Conservation (phyloP, 225 moss, liverwort and hornwort genomes). For the Thuidium tamariscinum region DNA sequence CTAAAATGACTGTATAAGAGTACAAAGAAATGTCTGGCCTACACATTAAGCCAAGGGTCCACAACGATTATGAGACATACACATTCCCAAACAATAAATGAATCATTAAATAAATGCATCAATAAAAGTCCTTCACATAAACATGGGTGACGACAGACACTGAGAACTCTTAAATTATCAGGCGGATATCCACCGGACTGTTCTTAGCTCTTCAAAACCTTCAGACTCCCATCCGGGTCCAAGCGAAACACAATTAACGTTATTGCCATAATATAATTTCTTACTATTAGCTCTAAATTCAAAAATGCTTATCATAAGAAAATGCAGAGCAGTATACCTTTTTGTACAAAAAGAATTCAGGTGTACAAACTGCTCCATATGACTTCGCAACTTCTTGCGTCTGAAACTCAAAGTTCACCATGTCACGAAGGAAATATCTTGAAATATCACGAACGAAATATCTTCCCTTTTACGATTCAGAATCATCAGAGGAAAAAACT, state of each 20-base stretch:
- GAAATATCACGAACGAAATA: background rate
- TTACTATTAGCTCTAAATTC: background rate
- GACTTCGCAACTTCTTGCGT: slow-evolving; percentile 74
- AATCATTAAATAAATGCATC: background rate
- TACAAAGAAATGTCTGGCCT: background rate
- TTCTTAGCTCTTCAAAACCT: background rate
- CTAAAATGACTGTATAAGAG: background rate
- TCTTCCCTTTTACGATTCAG: background rate
- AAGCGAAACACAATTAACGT: background rate
- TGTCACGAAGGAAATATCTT: background rate
- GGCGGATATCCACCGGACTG: background rate
- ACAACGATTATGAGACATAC: background rate
- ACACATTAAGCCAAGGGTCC: background rate
- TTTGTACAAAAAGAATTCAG: slow-evolving; percentile 66
- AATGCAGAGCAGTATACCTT: slow-evolving; percentile 21
- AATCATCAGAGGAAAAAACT: background rate
- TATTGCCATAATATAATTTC: background rate
- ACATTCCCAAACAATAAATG: background rate
- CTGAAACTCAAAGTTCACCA: slow-evolving; percentile 7
- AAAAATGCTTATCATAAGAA: background rate
- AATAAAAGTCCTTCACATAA: background rate
- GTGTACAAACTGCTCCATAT: slow-evolving; percentile 64
- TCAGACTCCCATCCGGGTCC: background rate
- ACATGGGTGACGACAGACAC: background rate
- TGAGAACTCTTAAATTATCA: background rate